Conservation (phyloP, 75 land plant species). For the Larix kaempferi region DNA sequence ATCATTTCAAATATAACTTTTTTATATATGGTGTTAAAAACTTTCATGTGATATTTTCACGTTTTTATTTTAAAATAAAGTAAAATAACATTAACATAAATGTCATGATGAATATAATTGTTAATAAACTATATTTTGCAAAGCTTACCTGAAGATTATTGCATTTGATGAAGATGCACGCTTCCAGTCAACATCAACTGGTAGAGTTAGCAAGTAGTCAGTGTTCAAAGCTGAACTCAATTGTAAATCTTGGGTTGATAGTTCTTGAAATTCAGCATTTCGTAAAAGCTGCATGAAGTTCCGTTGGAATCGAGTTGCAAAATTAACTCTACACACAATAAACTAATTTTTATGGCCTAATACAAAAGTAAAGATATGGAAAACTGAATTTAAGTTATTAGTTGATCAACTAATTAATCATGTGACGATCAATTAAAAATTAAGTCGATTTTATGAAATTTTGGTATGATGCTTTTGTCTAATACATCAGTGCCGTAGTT, state of each 20-base stretch:
- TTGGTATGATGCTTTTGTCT: not conserved
- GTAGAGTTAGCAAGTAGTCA: conserved; percentile 91
- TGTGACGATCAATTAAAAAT: not conserved
- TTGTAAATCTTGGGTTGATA: conserved; percentile 77
- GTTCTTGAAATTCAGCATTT: conserved; percentile 87
- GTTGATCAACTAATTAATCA: not conserved
- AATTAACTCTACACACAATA: conserved; percentile 27
- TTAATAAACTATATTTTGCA: not conserved
- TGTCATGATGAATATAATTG: not conserved
- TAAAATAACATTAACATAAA: not conserved
- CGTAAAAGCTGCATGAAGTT: conserved; percentile 72
- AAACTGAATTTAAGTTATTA: not conserved
- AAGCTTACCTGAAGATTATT: conserved; percentile 72
- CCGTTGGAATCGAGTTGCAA: conserved; percentile 73
- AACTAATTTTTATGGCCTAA: conserved; percentile 5
- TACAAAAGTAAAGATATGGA: not conserved
- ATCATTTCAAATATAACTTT: not conserved
- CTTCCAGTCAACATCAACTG: conserved; percentile 95
- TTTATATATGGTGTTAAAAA: not conserved
- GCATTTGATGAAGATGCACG: conserved; percentile 76
- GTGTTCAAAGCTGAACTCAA: conserved; percentile 77
- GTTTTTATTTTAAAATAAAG: not conserved
- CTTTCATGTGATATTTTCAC: no score
- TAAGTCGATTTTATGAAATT: not conserved
- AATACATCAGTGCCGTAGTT: not conserved